Conservation (phyloP, 1,284 basidiomycete genomes). For the Athelia sp. region DNA sequence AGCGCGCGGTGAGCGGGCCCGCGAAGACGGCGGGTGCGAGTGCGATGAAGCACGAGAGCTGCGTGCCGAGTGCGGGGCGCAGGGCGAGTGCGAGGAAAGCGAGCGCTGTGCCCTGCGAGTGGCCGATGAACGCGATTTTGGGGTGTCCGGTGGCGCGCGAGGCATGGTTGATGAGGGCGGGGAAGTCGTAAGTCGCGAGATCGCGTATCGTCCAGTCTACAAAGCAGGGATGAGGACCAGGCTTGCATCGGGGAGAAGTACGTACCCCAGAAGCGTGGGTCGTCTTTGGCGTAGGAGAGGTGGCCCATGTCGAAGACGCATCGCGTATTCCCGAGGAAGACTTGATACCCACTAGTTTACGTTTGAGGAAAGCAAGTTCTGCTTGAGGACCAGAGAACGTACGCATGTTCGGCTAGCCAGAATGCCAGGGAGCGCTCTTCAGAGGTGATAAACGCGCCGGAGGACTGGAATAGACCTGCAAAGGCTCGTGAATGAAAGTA, state of each 20-base stretch:
- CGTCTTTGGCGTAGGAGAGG: constrained; percentile 34
- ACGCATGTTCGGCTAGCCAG: constrained; percentile 51
- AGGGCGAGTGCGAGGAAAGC: constrained; percentile 53
- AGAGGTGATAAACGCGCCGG: constrained; percentile 56
- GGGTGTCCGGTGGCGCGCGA: constrained; percentile 48
- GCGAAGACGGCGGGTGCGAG: constrained; percentile 59
- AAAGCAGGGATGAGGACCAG: constrained; percentile 1
- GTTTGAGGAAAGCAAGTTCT: too few relatives aligned
- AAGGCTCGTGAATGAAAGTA: neutral
- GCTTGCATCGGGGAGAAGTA: constrained; percentile 1
- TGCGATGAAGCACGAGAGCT: constrained; percentile 52
- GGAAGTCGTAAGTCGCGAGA: constrained; percentile 56
- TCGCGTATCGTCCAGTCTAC: constrained; percentile 59
- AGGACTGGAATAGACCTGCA: constrained; percentile 49
- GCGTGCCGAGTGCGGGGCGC: constrained; percentile 48
- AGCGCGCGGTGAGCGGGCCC: constrained; percentile 51
- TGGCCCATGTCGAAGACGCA: constrained; percentile 63
- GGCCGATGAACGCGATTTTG: constrained; percentile 56
- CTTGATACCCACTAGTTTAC: constrained; percentile 47
- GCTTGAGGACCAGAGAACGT: neutral
- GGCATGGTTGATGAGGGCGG: constrained; percentile 54
- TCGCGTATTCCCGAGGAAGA: constrained; percentile 58
- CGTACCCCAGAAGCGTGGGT: constrained; percentile 56
- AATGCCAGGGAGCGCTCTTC: constrained; percentile 58
- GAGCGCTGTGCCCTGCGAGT: constrained; percentile 55